Percentiles rank a stretch among this genome's conserved stretches.
phyloP scores from a whole-genome alignment of 148 eudicot species.

The Euryodendron excelsum region DNA sequence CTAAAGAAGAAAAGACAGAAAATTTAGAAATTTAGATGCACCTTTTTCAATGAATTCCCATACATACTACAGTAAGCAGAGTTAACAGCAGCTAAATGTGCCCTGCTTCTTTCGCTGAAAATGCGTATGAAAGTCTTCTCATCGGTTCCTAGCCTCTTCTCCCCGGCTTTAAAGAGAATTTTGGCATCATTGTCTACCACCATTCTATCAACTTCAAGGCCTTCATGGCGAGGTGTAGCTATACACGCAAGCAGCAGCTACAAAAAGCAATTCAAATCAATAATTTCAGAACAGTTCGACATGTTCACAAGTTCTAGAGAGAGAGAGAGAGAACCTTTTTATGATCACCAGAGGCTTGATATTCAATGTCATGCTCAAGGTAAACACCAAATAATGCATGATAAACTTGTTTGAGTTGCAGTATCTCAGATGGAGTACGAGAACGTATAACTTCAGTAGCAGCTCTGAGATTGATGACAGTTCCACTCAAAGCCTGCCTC shows the following conservation, averaged over 20 bases:
- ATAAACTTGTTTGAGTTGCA: constrained; percentile 58
- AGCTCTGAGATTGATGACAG: constrained; percentile 34
- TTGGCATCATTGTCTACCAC: constrained; percentile 71
- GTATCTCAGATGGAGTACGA: constrained; percentile 70
- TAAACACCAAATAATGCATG: constrained; percentile 42
- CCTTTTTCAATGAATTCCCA: constrained; percentile 49
- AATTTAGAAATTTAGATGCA: no score
- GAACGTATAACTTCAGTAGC: constrained; percentile 84
- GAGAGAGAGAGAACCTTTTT: constrained; percentile 39
- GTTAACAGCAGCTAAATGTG: constrained; percentile 73
- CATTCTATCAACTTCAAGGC: constrained; percentile 58
- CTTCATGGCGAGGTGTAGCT: constrained; percentile 62
- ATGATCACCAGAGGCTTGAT: constrained; percentile 57
- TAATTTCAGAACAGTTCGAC: not conserved
- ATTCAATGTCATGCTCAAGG: constrained; percentile 70
- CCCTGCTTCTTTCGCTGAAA: constrained; percentile 72
- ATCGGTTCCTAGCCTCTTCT: constrained; percentile 85
- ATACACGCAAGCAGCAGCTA: constrained; percentile 74
- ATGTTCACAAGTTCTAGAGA: not conserved
- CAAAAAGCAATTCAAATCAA: constrained; percentile 5
- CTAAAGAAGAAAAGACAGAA: no score
- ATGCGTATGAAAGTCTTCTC: constrained; percentile 65
- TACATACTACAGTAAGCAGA: constrained; percentile 49
- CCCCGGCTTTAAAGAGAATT: constrained; percentile 79
- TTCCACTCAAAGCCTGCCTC: constrained; percentile 46